Evolutionary conservation across 106 monocot genomes (phyloP).

Genomic region (Triglochin maritima): DNA sequence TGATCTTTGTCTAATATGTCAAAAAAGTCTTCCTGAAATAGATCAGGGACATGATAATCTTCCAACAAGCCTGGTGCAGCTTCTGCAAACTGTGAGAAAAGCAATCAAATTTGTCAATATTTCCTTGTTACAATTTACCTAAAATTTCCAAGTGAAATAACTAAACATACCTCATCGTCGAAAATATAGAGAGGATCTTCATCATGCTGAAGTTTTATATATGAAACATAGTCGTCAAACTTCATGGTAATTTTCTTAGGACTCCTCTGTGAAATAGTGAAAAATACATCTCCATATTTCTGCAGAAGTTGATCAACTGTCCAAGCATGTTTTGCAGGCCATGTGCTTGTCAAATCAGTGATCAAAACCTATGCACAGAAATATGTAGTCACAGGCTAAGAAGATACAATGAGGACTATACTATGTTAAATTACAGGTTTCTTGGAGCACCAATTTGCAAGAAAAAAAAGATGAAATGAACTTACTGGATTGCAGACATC

Average conservation of each 20-base stretch:
- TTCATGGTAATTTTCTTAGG: constrained; percentile 75
- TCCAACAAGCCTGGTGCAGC: constrained; percentile 65
- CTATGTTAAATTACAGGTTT: background rate
- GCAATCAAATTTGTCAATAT: background rate
- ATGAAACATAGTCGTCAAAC: constrained; percentile 79
- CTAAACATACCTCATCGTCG: constrained; percentile 60
- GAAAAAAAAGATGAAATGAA: background rate
- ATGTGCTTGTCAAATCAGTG: constrained; percentile 61
- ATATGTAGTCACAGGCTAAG: too few species aligned
- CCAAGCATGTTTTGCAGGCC: constrained; percentile 86
- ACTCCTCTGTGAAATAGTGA: constrained; percentile 88
- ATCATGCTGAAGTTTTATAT: constrained; percentile 92
- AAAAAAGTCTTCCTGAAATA: constrained; percentile 93
- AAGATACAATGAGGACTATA: background rate
- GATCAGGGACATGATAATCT: constrained; percentile 74
- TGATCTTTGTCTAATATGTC: constrained; percentile 69
- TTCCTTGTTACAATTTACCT: background rate
- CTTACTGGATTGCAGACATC: constrained; percentile 71
- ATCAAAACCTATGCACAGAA: constrained; percentile 55
- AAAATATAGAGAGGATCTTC: constrained; percentile 99
- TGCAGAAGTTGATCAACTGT: constrained; percentile 47
- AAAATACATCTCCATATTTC: constrained; percentile 61
- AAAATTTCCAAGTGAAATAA: background rate
- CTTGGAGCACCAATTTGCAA: background rate
- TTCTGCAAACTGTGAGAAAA: constrained; percentile 78